Evolutionary conservation across 139 green algal species (phyloP), one percentile per base, ranked within the genome.

Genomic region (Coccomyxa sp.): DNA sequence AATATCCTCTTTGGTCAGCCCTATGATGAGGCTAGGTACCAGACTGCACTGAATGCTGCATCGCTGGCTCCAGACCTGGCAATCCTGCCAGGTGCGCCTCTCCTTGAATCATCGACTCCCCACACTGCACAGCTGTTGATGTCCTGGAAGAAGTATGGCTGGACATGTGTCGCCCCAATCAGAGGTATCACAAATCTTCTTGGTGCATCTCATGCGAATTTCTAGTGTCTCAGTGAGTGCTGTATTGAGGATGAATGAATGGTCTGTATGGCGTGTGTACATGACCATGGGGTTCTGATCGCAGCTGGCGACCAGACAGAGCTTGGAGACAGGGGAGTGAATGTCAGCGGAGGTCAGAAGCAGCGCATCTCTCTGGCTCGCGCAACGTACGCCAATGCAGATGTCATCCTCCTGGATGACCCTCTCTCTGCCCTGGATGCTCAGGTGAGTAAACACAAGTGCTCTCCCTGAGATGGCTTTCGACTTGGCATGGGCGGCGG

Each of bases 331-430:
- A 78, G 87, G 7, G 92, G 92, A 4, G 74, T 92, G 39, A 97
- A 95, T 74, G 68, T 92, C 50, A 88, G 75, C 37, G 90, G 88
- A 0, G 90, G 90, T 0, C 90, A 93, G 80, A 93, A 94, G 79
- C 86, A 87, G 72, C 76, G 87, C 29, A 90, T 97, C 12, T 88
- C 91, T 31, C 84, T 97, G 24, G 93, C 93, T 7, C 77, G 93
- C 8, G 93, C 93, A 9, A 82, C 87, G 29, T 97, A 96, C 68
- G 77, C 88, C 0, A 31, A 69, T 18, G 83, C 84, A 68, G 91
- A 95, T 68, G 81, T 98, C 12, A 93, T 91, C 82, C 79, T 99
- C 31, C 85, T 98, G 44, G 95, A 99, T 58, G 95, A 99, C 86
- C 95, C 95, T 5, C 85, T 98, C 36, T 92, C 85, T 3, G 95